phyloP scores from a whole-genome alignment of 805 yeast genomes.

The Torulaspora microellipsoides region DNA sequence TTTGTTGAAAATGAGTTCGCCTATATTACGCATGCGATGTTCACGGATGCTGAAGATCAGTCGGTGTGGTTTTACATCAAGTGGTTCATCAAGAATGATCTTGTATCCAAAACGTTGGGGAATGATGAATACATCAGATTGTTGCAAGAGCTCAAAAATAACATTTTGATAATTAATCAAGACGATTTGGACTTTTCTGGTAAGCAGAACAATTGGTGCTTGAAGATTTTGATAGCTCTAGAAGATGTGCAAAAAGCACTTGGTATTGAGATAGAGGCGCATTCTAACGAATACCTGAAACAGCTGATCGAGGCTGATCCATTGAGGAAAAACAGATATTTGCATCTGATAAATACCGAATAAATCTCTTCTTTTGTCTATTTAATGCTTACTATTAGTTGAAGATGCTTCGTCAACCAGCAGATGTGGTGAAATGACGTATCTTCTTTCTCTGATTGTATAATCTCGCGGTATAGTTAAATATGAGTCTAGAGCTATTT shows the following conservation, averaged over 20 bases:
- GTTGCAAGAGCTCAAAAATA: conserved; percentile 42
- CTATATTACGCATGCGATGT: conserved; percentile 75
- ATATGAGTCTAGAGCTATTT: conserved; percentile 44
- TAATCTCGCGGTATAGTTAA: conserved; percentile 37
- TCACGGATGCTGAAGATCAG: conserved; percentile 91
- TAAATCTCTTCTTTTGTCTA: conserved; percentile 1
- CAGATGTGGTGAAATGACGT: conserved; percentile 38
- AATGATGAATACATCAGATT: conserved; percentile 36
- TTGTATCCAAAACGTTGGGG: conserved; percentile 25
- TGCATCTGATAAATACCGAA: conserved; percentile 33
- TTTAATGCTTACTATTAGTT: conserved; percentile 1
- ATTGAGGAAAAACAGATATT: conserved; percentile 55
- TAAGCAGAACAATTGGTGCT: conserved; percentile 68
- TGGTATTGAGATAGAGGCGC: conserved; percentile 34
- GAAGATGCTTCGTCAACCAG: conserved; percentile 17
- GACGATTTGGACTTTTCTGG: conserved; percentile 68
- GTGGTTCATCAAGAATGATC: conserved; percentile 57
- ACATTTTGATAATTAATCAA: conserved; percentile 59
- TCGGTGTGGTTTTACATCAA: conserved; percentile 86
- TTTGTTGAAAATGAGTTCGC: conserved; percentile 56
- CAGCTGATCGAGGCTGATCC: conserved; percentile 57
- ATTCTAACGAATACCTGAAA: conserved; percentile 29
- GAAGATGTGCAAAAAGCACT: conserved; percentile 33
- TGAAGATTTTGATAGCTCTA: conserved; percentile 53
- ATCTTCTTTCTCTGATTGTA: conserved; percentile 45